Conservation (phyloP, 768 basidiomycete species). For the Termitomyces heimii region DNA sequence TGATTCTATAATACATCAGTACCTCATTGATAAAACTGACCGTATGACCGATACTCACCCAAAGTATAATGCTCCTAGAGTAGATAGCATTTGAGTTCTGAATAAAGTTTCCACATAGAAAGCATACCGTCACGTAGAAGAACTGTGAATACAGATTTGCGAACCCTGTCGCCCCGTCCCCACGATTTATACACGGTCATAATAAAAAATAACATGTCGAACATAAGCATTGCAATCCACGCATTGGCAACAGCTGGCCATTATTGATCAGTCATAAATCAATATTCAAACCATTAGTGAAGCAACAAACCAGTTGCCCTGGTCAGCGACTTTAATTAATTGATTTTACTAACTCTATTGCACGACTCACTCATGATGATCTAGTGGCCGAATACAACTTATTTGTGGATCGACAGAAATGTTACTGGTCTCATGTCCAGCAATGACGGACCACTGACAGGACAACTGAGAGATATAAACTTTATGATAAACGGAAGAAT, state of each 20-base stretch:
- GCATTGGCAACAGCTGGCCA: too few relatives aligned
- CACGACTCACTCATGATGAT: background rate
- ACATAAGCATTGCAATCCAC: too few relatives aligned
- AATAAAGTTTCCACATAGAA: too few relatives aligned
- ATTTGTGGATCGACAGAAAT: background rate
- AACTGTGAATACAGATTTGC: too few relatives aligned
- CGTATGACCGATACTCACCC: background rate
- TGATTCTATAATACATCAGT: background rate
- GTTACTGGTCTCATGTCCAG: background rate
- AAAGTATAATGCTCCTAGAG: background rate
- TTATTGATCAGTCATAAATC: too few relatives aligned
- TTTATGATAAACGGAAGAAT: too few relatives aligned
- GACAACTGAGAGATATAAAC: too few relatives aligned
- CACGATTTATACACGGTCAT: constrained; percentile 34
- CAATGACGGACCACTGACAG: too few relatives aligned
- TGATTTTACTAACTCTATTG: background rate
- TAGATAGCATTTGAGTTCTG: too few relatives aligned
- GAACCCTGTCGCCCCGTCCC: constrained; percentile 11
- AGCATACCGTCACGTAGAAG: too few relatives aligned
- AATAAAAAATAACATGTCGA: too few relatives aligned
- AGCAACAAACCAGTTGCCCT: background rate
- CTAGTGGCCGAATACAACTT: background rate
- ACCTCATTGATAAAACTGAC: too few relatives aligned
- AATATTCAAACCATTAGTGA: background rate
- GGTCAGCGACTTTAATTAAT: background rate